A percentile compares a stretch with the other conserved stretches of the same genome.
Evolutionary conservation across 192 early-diverging fungal genomes (phyloP).

Genomic region (Backusella luteola): DNA sequence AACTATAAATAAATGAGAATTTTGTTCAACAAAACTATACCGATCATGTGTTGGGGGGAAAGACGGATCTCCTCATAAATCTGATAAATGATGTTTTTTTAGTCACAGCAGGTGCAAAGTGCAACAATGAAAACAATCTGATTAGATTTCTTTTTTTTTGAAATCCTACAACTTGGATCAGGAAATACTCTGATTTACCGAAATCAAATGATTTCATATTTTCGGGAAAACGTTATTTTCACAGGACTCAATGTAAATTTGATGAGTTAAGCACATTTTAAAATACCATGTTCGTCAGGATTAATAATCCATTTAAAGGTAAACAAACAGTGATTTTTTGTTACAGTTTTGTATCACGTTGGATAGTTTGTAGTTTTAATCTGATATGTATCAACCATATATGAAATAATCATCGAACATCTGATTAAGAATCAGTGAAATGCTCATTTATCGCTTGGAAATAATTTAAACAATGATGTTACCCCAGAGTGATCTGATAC

Average conservation of each 20-base stretch:
- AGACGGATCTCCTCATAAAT: not conserved
- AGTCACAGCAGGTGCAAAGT: not conserved
- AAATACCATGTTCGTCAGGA: not conserved
- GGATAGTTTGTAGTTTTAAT: not conserved
- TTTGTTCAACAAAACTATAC: not conserved
- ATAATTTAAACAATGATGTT: not conserved
- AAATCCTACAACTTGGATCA: not conserved
- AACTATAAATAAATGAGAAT: not conserved
- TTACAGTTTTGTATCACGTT: not conserved
- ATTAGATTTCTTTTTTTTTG: slow-evolving; percentile 1
- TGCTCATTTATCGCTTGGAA: not conserved
- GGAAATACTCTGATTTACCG: not conserved
- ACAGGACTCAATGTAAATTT: too few relatives aligned
- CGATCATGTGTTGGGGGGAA: not conserved
- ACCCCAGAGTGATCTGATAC: not conserved
- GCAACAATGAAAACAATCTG: not conserved
- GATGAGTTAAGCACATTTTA: too few relatives aligned
- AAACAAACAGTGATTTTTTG: not conserved
- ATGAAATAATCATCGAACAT: not conserved
- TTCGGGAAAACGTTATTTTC: not conserved
- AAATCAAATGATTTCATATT: not conserved
- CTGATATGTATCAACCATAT: not conserved
- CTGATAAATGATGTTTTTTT: not conserved
- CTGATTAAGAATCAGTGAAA: not conserved
- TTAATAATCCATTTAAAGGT: not conserved